phyloP scores from a whole-genome alignment of 202 grass and related monocot genomes.

The Carex sylvatica region DNA sequence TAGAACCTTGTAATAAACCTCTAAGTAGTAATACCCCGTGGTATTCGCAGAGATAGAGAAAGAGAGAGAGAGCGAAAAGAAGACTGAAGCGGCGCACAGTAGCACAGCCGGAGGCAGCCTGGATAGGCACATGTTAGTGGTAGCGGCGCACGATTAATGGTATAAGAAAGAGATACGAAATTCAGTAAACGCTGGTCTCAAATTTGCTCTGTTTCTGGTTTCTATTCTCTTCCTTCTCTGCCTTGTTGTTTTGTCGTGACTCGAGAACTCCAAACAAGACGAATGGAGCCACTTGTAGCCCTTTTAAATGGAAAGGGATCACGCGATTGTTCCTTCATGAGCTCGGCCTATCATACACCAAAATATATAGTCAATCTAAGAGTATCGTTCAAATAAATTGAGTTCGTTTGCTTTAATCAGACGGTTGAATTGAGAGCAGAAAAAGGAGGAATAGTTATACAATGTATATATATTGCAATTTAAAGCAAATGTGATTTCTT shows the following conservation, averaged over 20 bases:
- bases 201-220: slow-evolving; percentile 18
- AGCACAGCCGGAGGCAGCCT: slow-evolving; percentile 16
- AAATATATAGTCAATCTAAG: background rate
- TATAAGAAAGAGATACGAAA: background rate
- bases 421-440: too few species aligned
- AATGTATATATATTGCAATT: background rate
- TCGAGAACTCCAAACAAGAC: background rate
- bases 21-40: slow-evolving; percentile 43
- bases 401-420: background rate
- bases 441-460: background rate
- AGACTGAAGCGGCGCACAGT: slow-evolving; percentile 26
- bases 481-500: background rate
- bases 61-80: background rate
- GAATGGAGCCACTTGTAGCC: background rate
- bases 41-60: slow-evolving; percentile 4
- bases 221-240: slow-evolving; percentile 7
- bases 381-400: too few species aligned
- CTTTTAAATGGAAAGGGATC: slow-evolving; percentile 9
- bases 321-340: background rate
- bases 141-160: background rate
- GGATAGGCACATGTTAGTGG: slow-evolving; percentile 11
- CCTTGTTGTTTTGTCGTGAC: slow-evolving; percentile 15
- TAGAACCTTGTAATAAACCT: slow-evolving; percentile 65
- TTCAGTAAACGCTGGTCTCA: background rate
- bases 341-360: background rate